phyloP scores from a whole-genome alignment of 2,329 filamentous ascomycete species.

The Mycosphaerella sp. region DNA sequence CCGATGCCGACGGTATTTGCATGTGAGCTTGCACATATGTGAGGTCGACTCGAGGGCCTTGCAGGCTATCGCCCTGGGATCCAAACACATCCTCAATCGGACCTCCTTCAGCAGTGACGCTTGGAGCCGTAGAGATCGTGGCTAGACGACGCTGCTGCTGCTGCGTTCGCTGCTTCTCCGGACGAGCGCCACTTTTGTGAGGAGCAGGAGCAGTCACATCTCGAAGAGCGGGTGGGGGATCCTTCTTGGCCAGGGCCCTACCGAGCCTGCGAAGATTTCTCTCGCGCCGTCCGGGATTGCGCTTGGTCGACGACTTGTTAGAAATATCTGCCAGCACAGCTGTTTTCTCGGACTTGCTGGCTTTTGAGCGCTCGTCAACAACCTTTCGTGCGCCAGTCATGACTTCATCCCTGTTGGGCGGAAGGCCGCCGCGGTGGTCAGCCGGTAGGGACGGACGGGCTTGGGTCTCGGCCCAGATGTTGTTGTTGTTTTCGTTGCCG shows the following conservation, averaged over 20 bases:
- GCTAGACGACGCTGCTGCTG: neutral
- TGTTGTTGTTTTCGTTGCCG: neutral
- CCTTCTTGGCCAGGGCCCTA: neutral
- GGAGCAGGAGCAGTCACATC: neutral
- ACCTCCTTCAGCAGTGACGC: neutral
- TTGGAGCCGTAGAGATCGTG: neutral
- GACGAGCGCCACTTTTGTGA: no score
- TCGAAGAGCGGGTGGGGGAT: conserved; percentile 2
- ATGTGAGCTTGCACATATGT: neutral
- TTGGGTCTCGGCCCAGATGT: neutral
- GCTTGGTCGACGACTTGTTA: neutral
- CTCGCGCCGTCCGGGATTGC: neutral
- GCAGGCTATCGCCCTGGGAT: neutral
- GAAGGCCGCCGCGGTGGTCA: neutral
- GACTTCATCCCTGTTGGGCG: conserved; percentile 2
- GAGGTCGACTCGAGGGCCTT: neutral
- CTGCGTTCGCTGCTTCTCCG: no score
- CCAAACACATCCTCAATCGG: neutral
- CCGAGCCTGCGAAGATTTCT: neutral
- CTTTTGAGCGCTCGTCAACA: neutral
- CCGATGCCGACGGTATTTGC: neutral
- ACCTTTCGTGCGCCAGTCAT: conserved; percentile 7
- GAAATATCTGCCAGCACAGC: conserved; percentile 1
- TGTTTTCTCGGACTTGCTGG: conserved; percentile 3
- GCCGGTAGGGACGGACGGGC: neutral